These are phyloP conservation scores for Saitozyma sp. DNA, from an alignment of 768 basidiomycete genomes.

Conservation along the genomic window DNA sequence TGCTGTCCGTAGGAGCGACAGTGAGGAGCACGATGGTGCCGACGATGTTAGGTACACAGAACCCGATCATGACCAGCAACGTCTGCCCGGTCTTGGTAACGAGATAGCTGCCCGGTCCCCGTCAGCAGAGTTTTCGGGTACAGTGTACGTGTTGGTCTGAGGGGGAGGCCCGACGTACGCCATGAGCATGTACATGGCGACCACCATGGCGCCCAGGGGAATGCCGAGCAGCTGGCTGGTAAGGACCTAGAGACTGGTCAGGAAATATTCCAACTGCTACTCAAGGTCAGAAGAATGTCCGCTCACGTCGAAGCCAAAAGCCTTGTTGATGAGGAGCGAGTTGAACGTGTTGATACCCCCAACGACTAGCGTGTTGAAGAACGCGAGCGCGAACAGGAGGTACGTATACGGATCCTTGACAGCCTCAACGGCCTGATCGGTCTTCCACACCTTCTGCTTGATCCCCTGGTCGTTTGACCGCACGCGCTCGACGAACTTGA, in stretches of 20 bases:
- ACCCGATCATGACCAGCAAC: constrained; percentile 57
- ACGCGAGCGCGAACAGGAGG: constrained; percentile 56
- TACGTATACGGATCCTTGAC: constrained; percentile 57
- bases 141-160: not conserved
- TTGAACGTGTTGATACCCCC: constrained; percentile 16
- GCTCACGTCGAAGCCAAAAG: constrained; percentile 34
- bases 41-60: constrained; percentile 59
- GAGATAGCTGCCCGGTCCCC: constrained; percentile 5
- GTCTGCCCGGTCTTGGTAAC: constrained; percentile 53
- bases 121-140: not conserved
- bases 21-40: constrained; percentile 59
- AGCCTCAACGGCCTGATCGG: constrained; percentile 54
- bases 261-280: not conserved
- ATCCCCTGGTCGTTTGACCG: constrained; percentile 59
- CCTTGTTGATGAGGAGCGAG: constrained; percentile 13
- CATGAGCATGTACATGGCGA: constrained; percentile 9
- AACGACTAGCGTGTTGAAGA: constrained; percentile 51
- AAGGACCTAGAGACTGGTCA: constrained; percentile 47
- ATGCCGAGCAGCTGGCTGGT: constrained; percentile 47
- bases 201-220: constrained; percentile 6
- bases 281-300: constrained; percentile 48
- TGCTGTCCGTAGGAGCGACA: constrained; percentile 55
- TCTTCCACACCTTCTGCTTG: constrained; percentile 58
- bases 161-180: not conserved
- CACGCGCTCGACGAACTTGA: constrained; percentile 59